Conservation (phyloP, 2,329 filamentous ascomycete species). For the Akanthomyces dipterigenus region DNA sequence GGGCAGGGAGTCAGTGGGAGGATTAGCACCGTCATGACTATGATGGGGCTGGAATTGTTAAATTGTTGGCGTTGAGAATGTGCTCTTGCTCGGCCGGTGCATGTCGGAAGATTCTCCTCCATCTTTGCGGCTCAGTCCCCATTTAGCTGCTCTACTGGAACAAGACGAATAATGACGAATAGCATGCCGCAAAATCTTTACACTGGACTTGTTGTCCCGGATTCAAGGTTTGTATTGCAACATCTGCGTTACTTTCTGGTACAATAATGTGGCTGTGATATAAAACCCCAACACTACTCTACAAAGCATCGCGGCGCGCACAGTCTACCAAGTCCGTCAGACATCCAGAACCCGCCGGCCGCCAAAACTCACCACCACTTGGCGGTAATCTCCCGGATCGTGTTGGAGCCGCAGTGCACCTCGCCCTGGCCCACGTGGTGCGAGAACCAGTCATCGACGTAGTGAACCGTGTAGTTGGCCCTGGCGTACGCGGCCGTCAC, state of each 20-base stretch:
- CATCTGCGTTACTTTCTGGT: too few relatives aligned
- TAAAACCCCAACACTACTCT: background rate
- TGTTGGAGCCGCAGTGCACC: conserved; percentile 8
- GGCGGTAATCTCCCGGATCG: background rate
- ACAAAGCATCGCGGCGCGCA: background rate
- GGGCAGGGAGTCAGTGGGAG: conserved; percentile 36
- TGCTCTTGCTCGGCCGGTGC: too few relatives aligned
- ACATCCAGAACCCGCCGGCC: too few relatives aligned
- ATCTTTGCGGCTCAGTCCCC: background rate
- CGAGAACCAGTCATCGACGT: conserved; percentile 9
- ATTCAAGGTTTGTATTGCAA: too few relatives aligned
- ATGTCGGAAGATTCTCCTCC: too few relatives aligned
- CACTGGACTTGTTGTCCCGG: too few relatives aligned
- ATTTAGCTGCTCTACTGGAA: too few relatives aligned
- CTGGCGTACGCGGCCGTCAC: background rate
- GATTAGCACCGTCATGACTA: background rate
- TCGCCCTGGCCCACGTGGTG: background rate
- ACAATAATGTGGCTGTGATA: background rate
- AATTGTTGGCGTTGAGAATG: too few relatives aligned
- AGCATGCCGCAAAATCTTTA: too few relatives aligned
- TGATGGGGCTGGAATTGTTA: too few relatives aligned
- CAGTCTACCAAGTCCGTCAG: too few relatives aligned
- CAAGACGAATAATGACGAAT: too few relatives aligned
- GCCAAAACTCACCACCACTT: background rate
- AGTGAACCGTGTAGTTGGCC: background rate